phyloP scores from a whole-genome alignment of 345 rosid species.

The Eucalyptus regnans region DNA sequence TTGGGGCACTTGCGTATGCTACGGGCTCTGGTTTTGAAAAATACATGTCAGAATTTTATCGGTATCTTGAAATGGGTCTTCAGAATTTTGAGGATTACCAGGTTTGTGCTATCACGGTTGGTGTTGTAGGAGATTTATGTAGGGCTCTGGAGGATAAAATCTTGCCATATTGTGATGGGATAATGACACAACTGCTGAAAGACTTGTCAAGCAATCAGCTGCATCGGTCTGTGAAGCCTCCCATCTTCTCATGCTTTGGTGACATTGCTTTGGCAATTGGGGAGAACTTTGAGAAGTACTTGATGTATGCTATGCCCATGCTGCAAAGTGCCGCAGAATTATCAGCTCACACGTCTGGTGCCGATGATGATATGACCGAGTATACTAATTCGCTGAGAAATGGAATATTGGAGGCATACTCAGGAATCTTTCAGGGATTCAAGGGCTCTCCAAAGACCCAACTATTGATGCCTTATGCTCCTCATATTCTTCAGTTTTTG shows the following conservation, averaged over 20 bases:
- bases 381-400: constrained; percentile 35
- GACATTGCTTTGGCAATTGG: constrained; percentile 39
- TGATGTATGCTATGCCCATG: constrained; percentile 43
- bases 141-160: constrained; percentile 35
- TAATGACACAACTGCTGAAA: constrained; percentile 38
- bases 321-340: constrained; percentile 41
- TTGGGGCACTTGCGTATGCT: constrained; percentile 39
- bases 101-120: constrained; percentile 36
- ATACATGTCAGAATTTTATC: constrained; percentile 30
- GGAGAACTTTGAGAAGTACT: constrained; percentile 35
- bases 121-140: constrained; percentile 39
- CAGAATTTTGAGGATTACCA: constrained; percentile 43
- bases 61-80: constrained; percentile 31
- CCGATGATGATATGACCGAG: constrained; percentile 30
- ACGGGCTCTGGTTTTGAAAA: constrained; percentile 28
- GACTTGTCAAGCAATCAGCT: constrained; percentile 36
- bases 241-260: constrained; percentile 38
- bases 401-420: constrained; percentile 38
- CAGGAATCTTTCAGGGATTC: constrained; percentile 38
- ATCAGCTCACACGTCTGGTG: constrained; percentile 20
- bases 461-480: constrained; percentile 35
- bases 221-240: constrained; percentile 40
- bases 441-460: constrained; percentile 37
- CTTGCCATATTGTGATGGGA: constrained; percentile 34
- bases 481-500: constrained; percentile 31